Conservation (phyloP, 345 rosid genomes). For the Salix exigua region DNA sequence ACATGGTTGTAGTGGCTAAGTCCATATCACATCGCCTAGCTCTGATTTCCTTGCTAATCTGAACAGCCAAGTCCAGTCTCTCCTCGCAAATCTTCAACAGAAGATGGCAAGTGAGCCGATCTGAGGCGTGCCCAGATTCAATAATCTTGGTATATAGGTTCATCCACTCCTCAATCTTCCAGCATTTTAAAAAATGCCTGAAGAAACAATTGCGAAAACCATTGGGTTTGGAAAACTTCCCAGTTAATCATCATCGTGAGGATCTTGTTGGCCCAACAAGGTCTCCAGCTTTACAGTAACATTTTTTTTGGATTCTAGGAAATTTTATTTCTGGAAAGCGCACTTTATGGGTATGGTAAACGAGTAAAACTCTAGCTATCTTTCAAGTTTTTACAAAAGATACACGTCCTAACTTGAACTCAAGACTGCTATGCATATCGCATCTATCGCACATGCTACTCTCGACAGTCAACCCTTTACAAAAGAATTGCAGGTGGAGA, state of each 20-base stretch:
- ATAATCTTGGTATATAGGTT: constrained; percentile 70
- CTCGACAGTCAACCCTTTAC: constrained; percentile 76
- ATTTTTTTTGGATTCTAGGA: too few species aligned
- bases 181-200: constrained; percentile 50
- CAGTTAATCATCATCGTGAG: constrained; percentile 73
- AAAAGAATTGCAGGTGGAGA: constrained; percentile 73
- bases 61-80: constrained; percentile 62
- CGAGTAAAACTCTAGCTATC: too few species aligned
- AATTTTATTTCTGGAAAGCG: fast-evolving
- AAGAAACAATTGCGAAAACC: constrained; percentile 71
- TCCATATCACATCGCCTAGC: constrained; percentile 64
- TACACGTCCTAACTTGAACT: too few species aligned
- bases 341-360: too few species aligned
- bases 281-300: constrained; percentile 71
- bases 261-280: constrained; percentile 57
- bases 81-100: constrained; percentile 77
- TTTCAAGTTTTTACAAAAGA: fast-evolving
- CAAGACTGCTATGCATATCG: too few species aligned
- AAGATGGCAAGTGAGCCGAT: constrained; percentile 70
- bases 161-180: constrained; percentile 72
- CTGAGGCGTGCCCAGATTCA: constrained; percentile 63
- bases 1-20: constrained; percentile 59
- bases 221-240: constrained; percentile 57
- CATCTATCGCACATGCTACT: too few species aligned
- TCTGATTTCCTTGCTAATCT: constrained; percentile 75